phyloP scores from a whole-genome alignment of 176 grass and related monocot species.

The Ananas comosus region DNA sequence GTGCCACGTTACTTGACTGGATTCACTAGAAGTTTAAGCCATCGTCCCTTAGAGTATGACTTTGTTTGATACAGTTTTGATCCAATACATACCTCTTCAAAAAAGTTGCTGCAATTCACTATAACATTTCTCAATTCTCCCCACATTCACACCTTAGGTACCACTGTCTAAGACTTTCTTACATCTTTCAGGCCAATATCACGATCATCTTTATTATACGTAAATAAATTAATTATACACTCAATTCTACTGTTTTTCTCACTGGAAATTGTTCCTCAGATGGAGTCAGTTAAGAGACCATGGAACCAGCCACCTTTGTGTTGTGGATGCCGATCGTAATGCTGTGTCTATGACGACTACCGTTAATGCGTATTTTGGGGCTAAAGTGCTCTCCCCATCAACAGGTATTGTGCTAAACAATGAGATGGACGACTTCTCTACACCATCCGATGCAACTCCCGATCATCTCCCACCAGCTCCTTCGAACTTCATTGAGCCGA shows the following conservation, averaged over 20 bases:
- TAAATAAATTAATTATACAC: not conserved
- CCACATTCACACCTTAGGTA: too few relatives aligned
- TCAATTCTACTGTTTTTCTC: not conserved
- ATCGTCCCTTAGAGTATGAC: too few relatives aligned
- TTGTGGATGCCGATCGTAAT: conserved; percentile 77
- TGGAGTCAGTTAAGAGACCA: conserved; percentile 67
- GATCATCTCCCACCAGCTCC: conserved; percentile 73
- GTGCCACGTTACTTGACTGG: too few relatives aligned
- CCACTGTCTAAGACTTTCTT: too few relatives aligned
- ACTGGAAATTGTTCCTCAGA: conserved; percentile 21
- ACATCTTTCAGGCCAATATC: too few relatives aligned
- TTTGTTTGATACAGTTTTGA: too few relatives aligned
- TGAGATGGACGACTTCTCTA: conserved; percentile 96
- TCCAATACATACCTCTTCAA: too few relatives aligned
- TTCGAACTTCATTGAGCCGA: conserved; percentile 69
- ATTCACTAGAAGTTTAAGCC: too few relatives aligned
- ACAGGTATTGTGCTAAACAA: conserved; percentile 87
- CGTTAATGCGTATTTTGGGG: conserved; percentile 61
- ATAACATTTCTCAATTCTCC: too few relatives aligned
- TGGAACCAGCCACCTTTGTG: conserved; percentile 72
- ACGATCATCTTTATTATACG: not conserved
- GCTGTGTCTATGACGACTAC: conserved; percentile 76
- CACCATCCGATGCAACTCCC: conserved; percentile 30
- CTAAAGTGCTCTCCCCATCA: conserved; percentile 52
- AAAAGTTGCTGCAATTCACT: too few relatives aligned